These are phyloP conservation scores for Penicillium sp. DNA, from an alignment of 2,329 filamentous ascomycete genomes.

Conservation along the genomic window DNA sequence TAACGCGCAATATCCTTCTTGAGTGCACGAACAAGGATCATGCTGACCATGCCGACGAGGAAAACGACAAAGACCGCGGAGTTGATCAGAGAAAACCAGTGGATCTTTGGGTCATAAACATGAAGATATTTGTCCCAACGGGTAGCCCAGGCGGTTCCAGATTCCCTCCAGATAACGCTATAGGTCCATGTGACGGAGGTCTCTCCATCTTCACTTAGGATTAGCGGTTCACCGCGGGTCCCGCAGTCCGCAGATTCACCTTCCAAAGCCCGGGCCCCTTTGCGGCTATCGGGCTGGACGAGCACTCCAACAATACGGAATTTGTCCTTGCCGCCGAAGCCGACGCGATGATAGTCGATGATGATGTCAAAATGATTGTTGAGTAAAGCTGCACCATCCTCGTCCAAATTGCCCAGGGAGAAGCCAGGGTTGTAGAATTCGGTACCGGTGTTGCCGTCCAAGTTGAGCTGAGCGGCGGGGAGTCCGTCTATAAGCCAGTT, in stretches of 20 bases:
- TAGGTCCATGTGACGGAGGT: conserved; percentile 85
- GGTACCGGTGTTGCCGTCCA: conserved; percentile 74
- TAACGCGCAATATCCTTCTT: conserved; percentile 96
- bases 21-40: conserved; percentile 84
- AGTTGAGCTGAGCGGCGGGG: conserved; percentile 82
- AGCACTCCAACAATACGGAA: conserved; percentile 90
- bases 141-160: conserved; percentile 88
- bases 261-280: conserved; percentile 57
- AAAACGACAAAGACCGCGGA: conserved; percentile 94
- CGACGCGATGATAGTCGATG: conserved; percentile 87
- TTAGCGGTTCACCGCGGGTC: conserved; percentile 59
- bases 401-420: conserved; percentile 66
- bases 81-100: conserved; percentile 98
- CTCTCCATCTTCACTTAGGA: conserved; percentile 66
- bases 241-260: conserved; percentile 67
- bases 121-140: conserved; percentile 99
- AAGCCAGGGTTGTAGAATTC: conserved; percentile 94
- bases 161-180: conserved; percentile 85
- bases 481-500: conserved; percentile 97
- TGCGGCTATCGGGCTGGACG: conserved; percentile 78
- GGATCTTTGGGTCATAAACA: conserved; percentile 95
- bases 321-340: conserved; percentile 58
- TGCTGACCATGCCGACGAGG: conserved; percentile 86
- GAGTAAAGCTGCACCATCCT: conserved; percentile 64
- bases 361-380: conserved; percentile 97